Conservation (phyloP, 1,284 basidiomycete species). For the Grifola frondosa region DNA sequence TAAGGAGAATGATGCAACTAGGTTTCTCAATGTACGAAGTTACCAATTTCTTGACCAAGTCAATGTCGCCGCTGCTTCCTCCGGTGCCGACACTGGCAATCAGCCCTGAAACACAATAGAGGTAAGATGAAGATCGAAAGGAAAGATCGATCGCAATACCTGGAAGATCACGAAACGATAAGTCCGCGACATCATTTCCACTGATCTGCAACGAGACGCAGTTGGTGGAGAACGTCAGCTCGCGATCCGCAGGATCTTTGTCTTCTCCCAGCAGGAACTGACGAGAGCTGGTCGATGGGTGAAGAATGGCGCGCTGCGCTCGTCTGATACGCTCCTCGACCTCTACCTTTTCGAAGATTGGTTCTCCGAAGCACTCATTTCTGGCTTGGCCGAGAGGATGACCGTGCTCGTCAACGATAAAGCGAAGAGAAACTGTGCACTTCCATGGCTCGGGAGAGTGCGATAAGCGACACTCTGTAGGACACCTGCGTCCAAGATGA, state of each 20-base stretch:
- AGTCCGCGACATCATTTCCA: conserved; percentile 65
- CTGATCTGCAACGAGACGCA: conserved; percentile 65
- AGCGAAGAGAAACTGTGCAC: conserved; percentile 57
- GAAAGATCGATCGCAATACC: conserved; percentile 43
- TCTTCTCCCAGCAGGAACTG: conserved; percentile 42
- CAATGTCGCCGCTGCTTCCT: conserved; percentile 55
- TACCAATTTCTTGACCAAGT: conserved; percentile 58
- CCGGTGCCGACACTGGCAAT: conserved; percentile 58
- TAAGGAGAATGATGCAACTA: conserved; percentile 68
- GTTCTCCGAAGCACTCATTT: conserved; percentile 50
- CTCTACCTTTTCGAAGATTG: conserved; percentile 47
- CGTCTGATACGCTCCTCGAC: conserved; percentile 68
- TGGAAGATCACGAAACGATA: conserved; percentile 71
- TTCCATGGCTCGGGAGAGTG: conserved; percentile 49
- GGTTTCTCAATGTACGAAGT: conserved; percentile 56
- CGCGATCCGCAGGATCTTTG: conserved; percentile 25
- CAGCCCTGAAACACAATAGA: conserved; percentile 44
- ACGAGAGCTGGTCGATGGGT: conserved; percentile 45
- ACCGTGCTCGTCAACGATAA: conserved; percentile 43
- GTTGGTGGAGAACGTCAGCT: conserved; percentile 62
- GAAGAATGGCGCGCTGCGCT: conserved; percentile 72
- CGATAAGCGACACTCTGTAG: conserved; percentile 65
- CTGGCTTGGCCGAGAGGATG: conserved; percentile 39
- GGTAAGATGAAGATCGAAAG: background rate
- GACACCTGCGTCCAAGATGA: conserved; percentile 53